A percentile compares a stretch with the other conserved stretches of the same genome.
Evolutionary conservation across 1,284 basidiomycete genomes (phyloP).

Genomic region (Cutaneotrichosporon cyanovorans): DNA sequence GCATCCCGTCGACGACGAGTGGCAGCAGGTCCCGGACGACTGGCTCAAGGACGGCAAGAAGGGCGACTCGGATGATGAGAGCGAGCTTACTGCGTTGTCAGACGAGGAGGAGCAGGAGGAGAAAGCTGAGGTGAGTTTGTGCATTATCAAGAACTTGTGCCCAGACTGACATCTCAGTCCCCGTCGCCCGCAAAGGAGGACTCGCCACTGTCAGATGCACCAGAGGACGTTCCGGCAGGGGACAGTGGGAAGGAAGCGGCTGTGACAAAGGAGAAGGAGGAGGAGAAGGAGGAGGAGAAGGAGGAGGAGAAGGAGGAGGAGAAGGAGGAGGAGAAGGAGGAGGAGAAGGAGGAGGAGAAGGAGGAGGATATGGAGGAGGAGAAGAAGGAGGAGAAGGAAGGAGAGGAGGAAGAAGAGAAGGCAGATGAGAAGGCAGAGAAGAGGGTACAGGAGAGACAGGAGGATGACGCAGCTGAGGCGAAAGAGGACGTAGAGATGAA

Average conservation of each 20-base stretch:
- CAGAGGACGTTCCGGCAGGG: constrained; percentile 2
- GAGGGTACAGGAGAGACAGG: constrained; percentile 1
- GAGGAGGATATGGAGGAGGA: constrained; percentile 7
- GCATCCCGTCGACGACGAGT: constrained; percentile 36
- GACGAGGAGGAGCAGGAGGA: constrained; percentile 35
- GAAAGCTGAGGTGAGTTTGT: background rate
- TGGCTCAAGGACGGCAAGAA: constrained; percentile 27
- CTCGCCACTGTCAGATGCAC: constrained; percentile 11
- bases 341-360: constrained; percentile 7
- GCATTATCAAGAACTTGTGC: too few relatives aligned
- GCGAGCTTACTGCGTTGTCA: constrained; percentile 42
- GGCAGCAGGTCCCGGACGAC: constrained; percentile 45
- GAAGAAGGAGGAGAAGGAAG: constrained; percentile 4
- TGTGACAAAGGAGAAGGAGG: constrained; percentile 6
- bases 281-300: constrained; percentile 4
- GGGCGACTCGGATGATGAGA: constrained; percentile 28
- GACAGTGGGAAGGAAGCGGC: too few relatives aligned
- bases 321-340: constrained; percentile 10
- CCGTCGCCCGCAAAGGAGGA: constrained; percentile 1
- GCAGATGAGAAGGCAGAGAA: constrained; percentile 10
- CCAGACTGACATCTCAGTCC: background rate
- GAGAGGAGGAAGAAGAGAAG: constrained; percentile 11
- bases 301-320: constrained; percentile 10
- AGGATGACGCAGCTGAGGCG: constrained; percentile 6
- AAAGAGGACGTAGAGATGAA: constrained; percentile 4